Percentiles rank a stretch among this genome's conserved stretches.
phyloP scores from a whole-genome alignment of 2,329 filamentous ascomycete species.

The Alternaria sp. region DNA sequence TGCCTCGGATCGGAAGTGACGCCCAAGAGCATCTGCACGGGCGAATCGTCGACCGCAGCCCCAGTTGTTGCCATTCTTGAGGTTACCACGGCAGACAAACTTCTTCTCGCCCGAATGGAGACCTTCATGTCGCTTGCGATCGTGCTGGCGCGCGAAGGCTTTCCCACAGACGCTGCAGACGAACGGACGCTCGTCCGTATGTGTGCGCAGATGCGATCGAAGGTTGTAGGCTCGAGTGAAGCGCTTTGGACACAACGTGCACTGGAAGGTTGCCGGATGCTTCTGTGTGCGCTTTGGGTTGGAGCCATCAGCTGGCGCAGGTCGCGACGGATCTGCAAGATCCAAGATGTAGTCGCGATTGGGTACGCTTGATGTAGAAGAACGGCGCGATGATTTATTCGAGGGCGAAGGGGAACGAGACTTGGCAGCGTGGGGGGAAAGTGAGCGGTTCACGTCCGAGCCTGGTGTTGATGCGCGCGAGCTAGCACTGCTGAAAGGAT shows the following conservation, averaged over 20 bases:
- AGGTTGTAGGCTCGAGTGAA: conserved; percentile 98
- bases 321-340: conserved; percentile 85
- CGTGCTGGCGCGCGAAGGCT: conserved; percentile 95
- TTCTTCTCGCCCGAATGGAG: conserved; percentile 98
- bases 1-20: conserved; percentile 94
- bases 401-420: conserved; percentile 58
- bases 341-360: conserved; percentile 83
- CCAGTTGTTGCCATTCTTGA: conserved; percentile 85
- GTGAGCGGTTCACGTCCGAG: conserved; percentile 43
- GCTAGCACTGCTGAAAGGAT: conserved; percentile 61
- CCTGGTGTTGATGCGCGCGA: conserved; percentile 54
- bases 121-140: conserved; percentile 95
- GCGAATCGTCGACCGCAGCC: conserved; percentile 93
- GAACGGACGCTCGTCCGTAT: conserved; percentile 96
- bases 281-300: conserved; percentile 87
- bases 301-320: conserved; percentile 56
- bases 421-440: conserved; percentile 53
- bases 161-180: conserved; percentile 97
- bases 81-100: conserved; percentile 92
- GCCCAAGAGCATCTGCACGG: conserved; percentile 89
- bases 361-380: conserved; percentile 59
- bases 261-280: conserved; percentile 97
- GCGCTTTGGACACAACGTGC: conserved; percentile 87
- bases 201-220: conserved; percentile 91
- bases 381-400: conserved; percentile 56